Conservation (phyloP, 2,329 filamentous ascomycete genomes). For the Septoria linicola region DNA sequence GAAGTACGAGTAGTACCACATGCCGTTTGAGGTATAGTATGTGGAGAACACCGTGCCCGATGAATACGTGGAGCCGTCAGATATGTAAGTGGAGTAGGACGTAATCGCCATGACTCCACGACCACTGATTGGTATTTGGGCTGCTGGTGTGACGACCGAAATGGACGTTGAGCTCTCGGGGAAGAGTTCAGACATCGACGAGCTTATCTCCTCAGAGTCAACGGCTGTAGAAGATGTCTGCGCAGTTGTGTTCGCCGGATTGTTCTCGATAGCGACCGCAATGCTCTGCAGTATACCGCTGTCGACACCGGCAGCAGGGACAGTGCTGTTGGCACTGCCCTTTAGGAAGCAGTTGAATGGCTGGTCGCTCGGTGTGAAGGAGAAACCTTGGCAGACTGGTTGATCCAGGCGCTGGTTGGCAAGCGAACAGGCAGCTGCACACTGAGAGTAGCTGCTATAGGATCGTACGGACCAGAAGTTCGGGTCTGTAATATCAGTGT, state of each 20-base stretch:
- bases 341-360: slow-evolving; percentile 39
- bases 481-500: slow-evolving; percentile 34
- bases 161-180: slow-evolving; percentile 34
- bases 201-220: slow-evolving; percentile 28
- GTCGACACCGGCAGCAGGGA: slow-evolving; percentile 30
- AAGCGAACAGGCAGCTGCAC: slow-evolving; percentile 37
- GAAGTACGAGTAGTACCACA: slow-evolving; percentile 36
- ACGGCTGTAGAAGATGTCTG: slow-evolving; percentile 26
- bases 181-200: slow-evolving; percentile 30
- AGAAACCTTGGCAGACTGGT: slow-evolving; percentile 36
- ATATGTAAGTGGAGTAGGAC: slow-evolving; percentile 33
- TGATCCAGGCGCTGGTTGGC: slow-evolving; percentile 32
- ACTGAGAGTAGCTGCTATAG: slow-evolving; percentile 35
- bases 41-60: slow-evolving; percentile 34
- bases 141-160: slow-evolving; percentile 33
- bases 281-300: slow-evolving; percentile 35
- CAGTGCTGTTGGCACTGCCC: slow-evolving; percentile 27
- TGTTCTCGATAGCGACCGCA: slow-evolving; percentile 29
- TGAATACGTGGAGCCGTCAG: slow-evolving; percentile 35
- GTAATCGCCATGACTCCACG: slow-evolving; percentile 24
- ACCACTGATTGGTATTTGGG: slow-evolving; percentile 27
- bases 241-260: slow-evolving; percentile 29
- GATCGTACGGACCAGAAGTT: slow-evolving; percentile 30
- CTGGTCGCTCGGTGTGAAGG: slow-evolving; percentile 27
- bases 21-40: slow-evolving; percentile 27